A percentile compares a stretch with the other conserved stretches of the same genome.
Conservation (phyloP, 2,329 filamentous ascomycete species). For the Apiospora pterosperma region DNA sequence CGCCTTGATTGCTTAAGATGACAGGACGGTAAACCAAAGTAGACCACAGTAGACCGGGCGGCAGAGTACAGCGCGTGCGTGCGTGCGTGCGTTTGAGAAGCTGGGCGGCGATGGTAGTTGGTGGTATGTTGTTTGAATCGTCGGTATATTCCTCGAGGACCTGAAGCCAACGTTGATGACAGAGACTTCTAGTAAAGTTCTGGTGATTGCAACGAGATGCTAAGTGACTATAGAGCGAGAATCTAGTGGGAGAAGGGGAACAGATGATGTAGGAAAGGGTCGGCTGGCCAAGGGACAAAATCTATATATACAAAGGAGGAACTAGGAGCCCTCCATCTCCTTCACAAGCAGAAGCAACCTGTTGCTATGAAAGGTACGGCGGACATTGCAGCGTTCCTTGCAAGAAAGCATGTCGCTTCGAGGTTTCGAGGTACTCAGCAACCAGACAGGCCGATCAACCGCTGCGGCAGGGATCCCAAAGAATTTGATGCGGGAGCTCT, state of each 20-base stretch:
- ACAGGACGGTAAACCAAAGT: neutral
- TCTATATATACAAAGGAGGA: neutral
- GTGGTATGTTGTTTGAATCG: neutral
- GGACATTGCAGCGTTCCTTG: neutral
- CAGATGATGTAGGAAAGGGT: neutral
- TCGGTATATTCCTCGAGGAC: neutral
- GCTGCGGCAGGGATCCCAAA: conserved; percentile 16
- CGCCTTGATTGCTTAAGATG: neutral
- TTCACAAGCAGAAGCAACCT: conserved; percentile 6
- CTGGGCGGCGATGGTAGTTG: neutral
- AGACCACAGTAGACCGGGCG: too few relatives aligned
- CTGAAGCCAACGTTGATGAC: neutral
- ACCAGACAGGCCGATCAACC: conserved; percentile 11
- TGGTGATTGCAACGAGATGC: neutral
- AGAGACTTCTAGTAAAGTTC: conserved; percentile 2
- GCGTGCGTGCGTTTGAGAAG: too few relatives aligned
- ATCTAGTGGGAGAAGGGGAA: neutral
- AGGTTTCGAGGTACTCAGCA: conserved; percentile 13
- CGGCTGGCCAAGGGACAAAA: neutral
- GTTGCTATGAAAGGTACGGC: neutral
- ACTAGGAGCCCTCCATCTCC: neutral
- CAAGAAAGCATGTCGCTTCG: conserved; percentile 1
- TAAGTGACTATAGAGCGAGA: neutral
- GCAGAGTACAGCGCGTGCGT: too few relatives aligned
- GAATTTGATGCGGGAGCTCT: conserved; percentile 22